phyloP scores from a whole-genome alignment of 2,329 filamentous ascomycete species.

The Blumeria graminis region DNA sequence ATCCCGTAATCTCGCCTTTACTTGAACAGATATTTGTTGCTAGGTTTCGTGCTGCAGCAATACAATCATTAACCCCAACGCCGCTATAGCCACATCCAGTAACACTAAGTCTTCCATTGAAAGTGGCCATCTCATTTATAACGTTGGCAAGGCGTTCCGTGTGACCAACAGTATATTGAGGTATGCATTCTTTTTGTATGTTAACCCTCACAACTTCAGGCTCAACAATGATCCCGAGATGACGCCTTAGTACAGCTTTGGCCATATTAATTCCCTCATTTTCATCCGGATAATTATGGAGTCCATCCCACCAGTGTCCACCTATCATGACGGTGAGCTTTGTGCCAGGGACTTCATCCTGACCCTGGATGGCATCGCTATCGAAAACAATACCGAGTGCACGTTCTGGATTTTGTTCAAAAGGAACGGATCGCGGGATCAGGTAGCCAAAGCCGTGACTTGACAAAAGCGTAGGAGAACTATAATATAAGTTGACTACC shows the following conservation, averaged over 20 bases:
- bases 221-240: slow-evolving; percentile 42
- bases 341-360: slow-evolving; percentile 37
- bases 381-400: slow-evolving; percentile 87
- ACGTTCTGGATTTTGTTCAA: slow-evolving; percentile 53
- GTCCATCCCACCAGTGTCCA: slow-evolving; percentile 69
- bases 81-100: slow-evolving; percentile 26
- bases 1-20: background rate
- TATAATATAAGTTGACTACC: slow-evolving; percentile 79
- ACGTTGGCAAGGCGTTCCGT: slow-evolving; percentile 10
- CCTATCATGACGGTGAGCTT: slow-evolving; percentile 90
- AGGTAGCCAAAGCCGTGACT: slow-evolving; percentile 75
- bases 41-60: slow-evolving; percentile 25
- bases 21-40: background rate
- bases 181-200: slow-evolving; percentile 51
- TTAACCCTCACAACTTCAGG: slow-evolving; percentile 36
- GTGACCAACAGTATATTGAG: slow-evolving; percentile 73
- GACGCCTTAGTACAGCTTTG: slow-evolving; percentile 40
- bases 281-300: slow-evolving; percentile 32
- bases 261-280: slow-evolving; percentile 48
- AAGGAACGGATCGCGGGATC: slow-evolving; percentile 49
- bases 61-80: slow-evolving; percentile 26
- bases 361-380: slow-evolving; percentile 24
- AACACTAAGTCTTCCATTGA: slow-evolving; percentile 15
- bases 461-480: slow-evolving; percentile 32
- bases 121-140: slow-evolving; percentile 11